phyloP scores from a whole-genome alignment of 2,329 filamentous ascomycete genomes.

The Aspergillus japonicus region DNA sequence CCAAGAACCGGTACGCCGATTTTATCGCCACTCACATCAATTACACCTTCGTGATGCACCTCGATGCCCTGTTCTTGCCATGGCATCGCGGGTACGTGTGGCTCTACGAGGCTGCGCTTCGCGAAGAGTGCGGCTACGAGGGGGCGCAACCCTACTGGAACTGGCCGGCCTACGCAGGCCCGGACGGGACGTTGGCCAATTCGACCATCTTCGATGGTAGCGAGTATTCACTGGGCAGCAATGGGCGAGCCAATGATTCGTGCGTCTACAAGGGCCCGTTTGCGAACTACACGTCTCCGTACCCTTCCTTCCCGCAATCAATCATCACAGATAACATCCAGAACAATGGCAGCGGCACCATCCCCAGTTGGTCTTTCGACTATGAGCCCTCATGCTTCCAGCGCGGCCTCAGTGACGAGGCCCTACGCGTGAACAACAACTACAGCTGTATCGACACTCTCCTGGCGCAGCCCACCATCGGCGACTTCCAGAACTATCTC shows the following conservation, averaged over 20 bases:
- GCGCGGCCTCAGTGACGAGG: no score
- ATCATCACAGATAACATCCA: neutral
- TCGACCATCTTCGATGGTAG: constrained; percentile 9
- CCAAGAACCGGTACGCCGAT: neutral
- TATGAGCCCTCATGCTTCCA: constrained; percentile 10
- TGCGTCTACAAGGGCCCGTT: constrained; percentile 11
- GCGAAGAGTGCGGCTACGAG: constrained; percentile 5
- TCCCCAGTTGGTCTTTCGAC: no score
- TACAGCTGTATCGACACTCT: neutral
- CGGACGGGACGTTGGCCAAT: neutral
- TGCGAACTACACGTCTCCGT: constrained; percentile 7
- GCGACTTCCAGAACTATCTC: neutral
- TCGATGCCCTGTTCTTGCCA: constrained; percentile 6
- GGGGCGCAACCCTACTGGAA: constrained; percentile 10
- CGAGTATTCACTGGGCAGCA: neutral
- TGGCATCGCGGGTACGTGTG: constrained; percentile 12
- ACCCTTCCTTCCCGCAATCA: constrained; percentile 6
- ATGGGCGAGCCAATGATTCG: constrained; percentile 8
- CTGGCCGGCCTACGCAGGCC: constrained; percentile 3
- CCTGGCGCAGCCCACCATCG: constrained; percentile 1
- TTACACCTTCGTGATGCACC: neutral
- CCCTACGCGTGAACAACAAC: constrained; percentile 2
- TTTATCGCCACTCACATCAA: constrained; percentile 3
- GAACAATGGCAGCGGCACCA: neutral
- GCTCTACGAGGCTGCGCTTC: constrained; percentile 4